Base-by-base conservation (phyloP, 805 yeast genomes). In the Pichia manshurica region DNA sequence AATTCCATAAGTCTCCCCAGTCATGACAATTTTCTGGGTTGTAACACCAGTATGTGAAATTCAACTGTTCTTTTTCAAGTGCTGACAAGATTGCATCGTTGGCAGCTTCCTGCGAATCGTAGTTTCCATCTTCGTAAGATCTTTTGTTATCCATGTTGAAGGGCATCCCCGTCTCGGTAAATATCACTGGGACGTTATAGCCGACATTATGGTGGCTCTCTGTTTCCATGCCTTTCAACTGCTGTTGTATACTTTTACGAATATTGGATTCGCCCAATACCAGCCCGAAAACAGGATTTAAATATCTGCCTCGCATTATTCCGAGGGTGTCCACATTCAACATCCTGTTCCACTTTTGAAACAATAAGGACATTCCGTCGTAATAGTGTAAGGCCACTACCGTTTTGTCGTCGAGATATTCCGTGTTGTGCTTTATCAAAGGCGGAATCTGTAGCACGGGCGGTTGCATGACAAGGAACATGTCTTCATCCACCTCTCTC, bases 131-230 rank as follows among this genome's bases (percentile, higher is more conserved):
- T 1, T 64, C 62, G 60, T 78, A 91, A 0, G 96, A 85, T 42
- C 67, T 70, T 60, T 85, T 87, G 49, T 78, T 73, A 64, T 91
- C 90, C 96, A 91, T 87, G 63, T 93, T 96, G 63, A 84, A 87
- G 3, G 99, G 98, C 83, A 91, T 87, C 5, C 99, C 99, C n/a
- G 91, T 89, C 64, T 91, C 99, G 1, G 95, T 79, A 74, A 93
- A 81, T 20, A 91, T 66, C 9, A 84, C 75, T 0, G 97, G 96
- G 9, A 88, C 71, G 9, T 63, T 44, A 1, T 55, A 49, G 3
- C 97, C 97, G 33, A 90, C 64, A 28, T 75, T 62, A 4, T 72
- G 73, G 5, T 67, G 61, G 4, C 88, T 79, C 60, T 93, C 98
- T 19, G 62, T 59, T 46, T 73, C 75, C 69, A 91, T 75, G 49